These are phyloP conservation scores for Blumeriella jaapii DNA, from an alignment of 2,329 filamentous ascomycete species.

Conservation along the genomic window DNA sequence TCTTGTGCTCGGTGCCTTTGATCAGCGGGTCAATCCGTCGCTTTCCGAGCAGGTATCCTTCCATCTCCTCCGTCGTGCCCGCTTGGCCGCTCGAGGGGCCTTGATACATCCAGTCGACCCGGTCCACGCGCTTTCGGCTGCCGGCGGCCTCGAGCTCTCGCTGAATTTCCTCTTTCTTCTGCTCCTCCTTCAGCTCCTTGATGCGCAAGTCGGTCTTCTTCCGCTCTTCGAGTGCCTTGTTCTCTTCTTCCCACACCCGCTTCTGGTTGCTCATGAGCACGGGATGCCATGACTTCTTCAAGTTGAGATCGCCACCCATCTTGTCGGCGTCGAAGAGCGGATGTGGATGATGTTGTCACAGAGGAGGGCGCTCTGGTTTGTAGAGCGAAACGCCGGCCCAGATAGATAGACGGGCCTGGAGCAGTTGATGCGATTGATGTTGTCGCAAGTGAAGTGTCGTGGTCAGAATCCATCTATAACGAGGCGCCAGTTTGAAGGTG, in stretches of 20 bases:
- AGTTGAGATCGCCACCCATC: slow-evolving; percentile 91
- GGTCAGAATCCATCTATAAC: too few relatives aligned
- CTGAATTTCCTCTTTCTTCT: slow-evolving; percentile 83
- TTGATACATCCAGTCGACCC: slow-evolving; percentile 98
- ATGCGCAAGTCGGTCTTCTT: slow-evolving; percentile 86
- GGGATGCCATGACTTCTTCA: slow-evolving; percentile 94
- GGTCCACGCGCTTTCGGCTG: slow-evolving; percentile 64
- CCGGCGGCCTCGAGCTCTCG: slow-evolving; percentile 81
- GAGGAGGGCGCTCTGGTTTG: not conserved
- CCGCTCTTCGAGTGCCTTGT: slow-evolving; percentile 85
- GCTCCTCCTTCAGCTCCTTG: slow-evolving; percentile 89
- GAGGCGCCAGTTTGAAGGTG: too few relatives aligned
- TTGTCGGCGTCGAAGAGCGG: slow-evolving; percentile 30
- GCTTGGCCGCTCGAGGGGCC: slow-evolving; percentile 67
- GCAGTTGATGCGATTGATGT: too few relatives aligned
- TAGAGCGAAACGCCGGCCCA: too few relatives aligned
- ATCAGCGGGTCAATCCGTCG: slow-evolving; percentile 79
- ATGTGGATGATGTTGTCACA: not conserved
- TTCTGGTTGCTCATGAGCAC: slow-evolving; percentile 82
- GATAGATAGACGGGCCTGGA: too few relatives aligned
- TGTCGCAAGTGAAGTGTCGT: not conserved
- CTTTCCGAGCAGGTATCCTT: slow-evolving; percentile 88
- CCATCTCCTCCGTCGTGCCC: slow-evolving; percentile 79
- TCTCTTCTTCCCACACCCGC: slow-evolving; percentile 82
- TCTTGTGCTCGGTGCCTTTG: slow-evolving; percentile 70